phyloP scores from a whole-genome alignment of 306 rosid species.

The Gastrolobium bilobum region DNA sequence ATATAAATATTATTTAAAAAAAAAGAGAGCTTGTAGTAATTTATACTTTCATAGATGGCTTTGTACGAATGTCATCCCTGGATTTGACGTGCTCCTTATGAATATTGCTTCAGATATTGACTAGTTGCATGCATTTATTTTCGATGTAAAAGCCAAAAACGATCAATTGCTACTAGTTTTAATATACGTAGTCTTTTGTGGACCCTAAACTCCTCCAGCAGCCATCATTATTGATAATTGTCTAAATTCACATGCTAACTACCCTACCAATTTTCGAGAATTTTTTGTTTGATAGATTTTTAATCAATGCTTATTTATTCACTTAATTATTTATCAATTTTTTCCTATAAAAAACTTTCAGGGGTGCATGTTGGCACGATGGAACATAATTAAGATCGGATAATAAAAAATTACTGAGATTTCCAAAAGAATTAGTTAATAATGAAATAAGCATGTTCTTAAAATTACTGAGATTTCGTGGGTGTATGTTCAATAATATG shows the following conservation, averaged over 20 bases:
- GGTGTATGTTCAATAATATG: not conserved
- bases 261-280: slow-evolving; percentile 29
- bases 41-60: not conserved
- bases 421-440: not conserved
- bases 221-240: slow-evolving; percentile 1
- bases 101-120: not conserved
- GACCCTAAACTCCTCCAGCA: not conserved
- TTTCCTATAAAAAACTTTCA: no score
- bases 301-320: not conserved
- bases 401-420: not conserved
- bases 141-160: not conserved
- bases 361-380: no score
- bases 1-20: no score
- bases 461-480: no score
- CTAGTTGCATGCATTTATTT: slow-evolving; percentile 4
- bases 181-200: slow-evolving; percentile 4
- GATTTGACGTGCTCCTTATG: slow-evolving; percentile 10
- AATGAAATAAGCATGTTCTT: not conserved
- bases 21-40: no score
- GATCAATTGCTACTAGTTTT: not conserved
- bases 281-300: not conserved
- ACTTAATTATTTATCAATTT: no score
- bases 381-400: no score
- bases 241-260: slow-evolving; percentile 42
- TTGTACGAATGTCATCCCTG: not conserved